Percentiles rank a stretch among this genome's conserved stretches.
Conservation (phyloP, 2,329 filamentous ascomycete genomes). For the Falciphora oryzae region DNA sequence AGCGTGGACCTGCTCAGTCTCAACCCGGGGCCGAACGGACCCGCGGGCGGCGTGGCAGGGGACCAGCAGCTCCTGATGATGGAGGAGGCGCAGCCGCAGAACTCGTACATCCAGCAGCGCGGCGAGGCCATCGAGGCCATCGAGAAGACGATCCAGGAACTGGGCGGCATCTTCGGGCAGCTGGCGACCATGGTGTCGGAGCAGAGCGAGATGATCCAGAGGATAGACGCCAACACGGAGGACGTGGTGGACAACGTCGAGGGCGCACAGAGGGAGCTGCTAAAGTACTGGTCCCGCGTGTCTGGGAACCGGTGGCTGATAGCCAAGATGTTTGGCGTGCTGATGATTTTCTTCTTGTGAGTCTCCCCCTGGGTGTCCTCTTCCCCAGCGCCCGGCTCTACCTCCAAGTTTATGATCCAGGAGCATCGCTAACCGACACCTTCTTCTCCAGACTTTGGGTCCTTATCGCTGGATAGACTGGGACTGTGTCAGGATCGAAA, state of each 20-base stretch:
- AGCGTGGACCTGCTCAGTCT: constrained; percentile 73
- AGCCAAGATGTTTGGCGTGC: constrained; percentile 78
- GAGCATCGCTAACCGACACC: constrained; percentile 10
- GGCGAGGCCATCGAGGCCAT: constrained; percentile 96
- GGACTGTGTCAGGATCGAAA: neutral
- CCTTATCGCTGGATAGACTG: constrained; percentile 50
- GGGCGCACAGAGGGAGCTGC: constrained; percentile 85
- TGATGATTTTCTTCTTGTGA: constrained; percentile 88
- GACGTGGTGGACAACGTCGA: constrained; percentile 98
- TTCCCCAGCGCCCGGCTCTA: too few relatives aligned
- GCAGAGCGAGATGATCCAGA: constrained; percentile 84
- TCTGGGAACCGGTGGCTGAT: constrained; percentile 94
- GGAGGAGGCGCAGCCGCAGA: constrained; percentile 83
- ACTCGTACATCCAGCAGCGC: constrained; percentile 86
- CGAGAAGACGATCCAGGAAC: constrained; percentile 87
- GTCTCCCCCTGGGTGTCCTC: constrained; percentile 21
- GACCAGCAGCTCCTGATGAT: constrained; percentile 88
- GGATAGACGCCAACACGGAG: constrained; percentile 54
- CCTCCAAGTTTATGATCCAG: too few relatives aligned
- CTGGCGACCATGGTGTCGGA: constrained; percentile 95
- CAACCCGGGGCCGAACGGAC: constrained; percentile 49
- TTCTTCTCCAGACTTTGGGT: constrained; percentile 53
- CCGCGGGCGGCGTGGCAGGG: constrained; percentile 49
- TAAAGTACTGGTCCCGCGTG: constrained; percentile 95
- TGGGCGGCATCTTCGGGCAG: constrained; percentile 56